phyloP scores from a whole-genome alignment of 1,139 yeast species.

The Sugiyamaella japonica region DNA sequence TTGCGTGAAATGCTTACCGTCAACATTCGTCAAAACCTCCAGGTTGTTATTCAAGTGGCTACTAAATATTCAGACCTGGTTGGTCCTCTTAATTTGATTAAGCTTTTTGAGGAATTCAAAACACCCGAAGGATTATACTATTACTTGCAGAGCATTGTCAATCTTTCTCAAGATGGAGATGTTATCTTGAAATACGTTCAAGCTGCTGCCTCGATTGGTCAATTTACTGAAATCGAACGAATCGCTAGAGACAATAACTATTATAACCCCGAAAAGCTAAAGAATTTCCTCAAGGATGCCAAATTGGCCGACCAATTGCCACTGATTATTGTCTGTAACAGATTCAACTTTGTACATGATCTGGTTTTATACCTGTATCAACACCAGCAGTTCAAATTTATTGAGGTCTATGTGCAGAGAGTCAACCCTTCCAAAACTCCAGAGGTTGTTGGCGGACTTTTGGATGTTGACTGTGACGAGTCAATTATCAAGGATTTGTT shows the following conservation, averaged over 20 bases:
- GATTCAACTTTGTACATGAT: constrained; percentile 89
- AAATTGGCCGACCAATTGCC: constrained; percentile 95
- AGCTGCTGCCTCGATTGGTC: constrained; percentile 88
- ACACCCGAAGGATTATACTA: constrained; percentile 92
- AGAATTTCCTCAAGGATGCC: constrained; percentile 93
- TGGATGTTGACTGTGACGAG: constrained; percentile 98
- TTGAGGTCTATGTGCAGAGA: constrained; percentile 96
- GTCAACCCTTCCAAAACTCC: constrained; percentile 96
- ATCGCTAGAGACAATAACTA: constrained; percentile 91
- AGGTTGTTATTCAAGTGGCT: constrained; percentile 93
- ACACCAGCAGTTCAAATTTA: constrained; percentile 91
- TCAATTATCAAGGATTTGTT: constrained; percentile 76
- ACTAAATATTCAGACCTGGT: constrained; percentile 93
- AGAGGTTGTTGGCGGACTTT: constrained; percentile 91
- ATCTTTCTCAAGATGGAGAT: constrained; percentile 89
- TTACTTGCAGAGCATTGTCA: constrained; percentile 89
- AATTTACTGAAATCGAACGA: constrained; percentile 91
- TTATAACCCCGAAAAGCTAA: constrained; percentile 95
- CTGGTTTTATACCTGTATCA: constrained; percentile 90
- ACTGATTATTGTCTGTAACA: constrained; percentile 92
- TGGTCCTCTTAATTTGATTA: constrained; percentile 81
- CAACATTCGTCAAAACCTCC: constrained; percentile 84
- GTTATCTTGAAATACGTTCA: constrained; percentile 95
- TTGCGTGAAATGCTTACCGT: constrained; percentile 80
- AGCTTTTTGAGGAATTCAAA: constrained; percentile 89